These are phyloP conservation scores for Coniophora puteana DNA, from an alignment of 1,284 basidiomycete genomes.

Conservation along the genomic window DNA sequence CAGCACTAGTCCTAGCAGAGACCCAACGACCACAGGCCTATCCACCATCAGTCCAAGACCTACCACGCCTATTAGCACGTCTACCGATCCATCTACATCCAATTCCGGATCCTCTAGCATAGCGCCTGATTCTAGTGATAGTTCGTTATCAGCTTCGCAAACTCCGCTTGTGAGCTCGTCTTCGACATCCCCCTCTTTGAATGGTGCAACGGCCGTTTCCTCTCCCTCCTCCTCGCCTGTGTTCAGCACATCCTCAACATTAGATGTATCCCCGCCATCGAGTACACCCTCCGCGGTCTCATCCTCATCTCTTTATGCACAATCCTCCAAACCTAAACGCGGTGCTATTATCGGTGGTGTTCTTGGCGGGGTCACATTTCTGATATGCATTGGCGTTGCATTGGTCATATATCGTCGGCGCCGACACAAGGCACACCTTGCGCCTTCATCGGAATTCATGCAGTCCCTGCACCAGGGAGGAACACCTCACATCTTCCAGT, in stretches of 20 bases:
- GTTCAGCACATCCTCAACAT: slow-evolving; percentile 8
- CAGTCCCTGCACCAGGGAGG: slow-evolving; percentile 20
- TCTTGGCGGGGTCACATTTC: slow-evolving; percentile 33
- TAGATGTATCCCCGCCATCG: slow-evolving; percentile 10
- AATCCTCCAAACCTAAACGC: slow-evolving; percentile 13
- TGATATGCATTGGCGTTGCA: slow-evolving; percentile 24
- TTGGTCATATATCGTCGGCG: slow-evolving; percentile 31
- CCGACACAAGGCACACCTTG: slow-evolving; percentile 32
- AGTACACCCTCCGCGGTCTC: slow-evolving; percentile 7
- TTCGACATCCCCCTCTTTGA: background rate
- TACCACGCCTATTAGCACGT: no score
- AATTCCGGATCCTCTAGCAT: no score
- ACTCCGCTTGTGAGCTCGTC: background rate
- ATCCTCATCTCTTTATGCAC: no score
- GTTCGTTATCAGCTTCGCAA: background rate
- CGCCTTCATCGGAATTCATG: slow-evolving; percentile 50
- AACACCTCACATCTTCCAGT: no score
- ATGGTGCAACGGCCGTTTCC: background rate
- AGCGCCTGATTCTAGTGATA: no score
- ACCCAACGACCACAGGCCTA: no score
- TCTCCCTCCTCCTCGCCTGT: slow-evolving; percentile 5
- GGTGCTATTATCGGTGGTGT: slow-evolving; percentile 42
- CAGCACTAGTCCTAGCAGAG: no score
- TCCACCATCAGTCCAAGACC: no score
- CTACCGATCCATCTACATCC: no score